Evolutionary conservation across 1,139 yeast genomes (phyloP).

Genomic region (Geotrichum citri-aurantii): DNA sequence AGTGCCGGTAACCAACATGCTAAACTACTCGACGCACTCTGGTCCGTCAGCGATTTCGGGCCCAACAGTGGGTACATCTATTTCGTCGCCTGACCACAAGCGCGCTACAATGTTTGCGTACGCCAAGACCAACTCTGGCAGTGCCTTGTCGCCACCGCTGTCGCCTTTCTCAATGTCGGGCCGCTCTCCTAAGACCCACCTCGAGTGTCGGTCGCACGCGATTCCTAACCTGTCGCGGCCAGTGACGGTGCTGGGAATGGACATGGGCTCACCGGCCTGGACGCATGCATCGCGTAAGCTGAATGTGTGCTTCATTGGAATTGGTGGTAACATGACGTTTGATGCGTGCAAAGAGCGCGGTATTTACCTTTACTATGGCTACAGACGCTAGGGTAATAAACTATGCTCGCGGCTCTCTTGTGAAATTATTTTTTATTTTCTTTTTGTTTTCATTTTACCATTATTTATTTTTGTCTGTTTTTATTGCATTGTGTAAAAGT

Average conservation of each 20-base stretch:
- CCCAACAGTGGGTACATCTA: conserved; percentile 5
- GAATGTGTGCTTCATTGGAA: conserved; percentile 33
- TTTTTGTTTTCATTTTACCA: neutral
- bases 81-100: conserved; percentile 16
- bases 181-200: conserved; percentile 6
- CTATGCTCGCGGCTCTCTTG: neutral
- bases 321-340: conserved; percentile 31
- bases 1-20: conserved; percentile 9
- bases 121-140: conserved; percentile 23
- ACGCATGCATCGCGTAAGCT: conserved; percentile 32
- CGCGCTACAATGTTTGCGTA: conserved; percentile 29
- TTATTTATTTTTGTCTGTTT: neutral
- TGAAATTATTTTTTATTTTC: neutral
- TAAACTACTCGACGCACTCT: conserved; percentile 5
- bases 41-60: conserved; percentile 15
- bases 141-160: conserved; percentile 14
- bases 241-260: conserved; percentile 24
- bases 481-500: neutral
- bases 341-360: conserved; percentile 35
- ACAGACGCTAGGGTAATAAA: conserved; percentile 16
- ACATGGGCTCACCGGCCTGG: conserved; percentile 30
- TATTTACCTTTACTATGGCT: conserved; percentile 36
- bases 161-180: conserved; percentile 6
- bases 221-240: conserved; percentile 17
- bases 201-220: neutral